Evolutionary conservation across 495 filamentous ascomycete genomes (phyloP).

Genomic region (Penicillium argentinense): DNA sequence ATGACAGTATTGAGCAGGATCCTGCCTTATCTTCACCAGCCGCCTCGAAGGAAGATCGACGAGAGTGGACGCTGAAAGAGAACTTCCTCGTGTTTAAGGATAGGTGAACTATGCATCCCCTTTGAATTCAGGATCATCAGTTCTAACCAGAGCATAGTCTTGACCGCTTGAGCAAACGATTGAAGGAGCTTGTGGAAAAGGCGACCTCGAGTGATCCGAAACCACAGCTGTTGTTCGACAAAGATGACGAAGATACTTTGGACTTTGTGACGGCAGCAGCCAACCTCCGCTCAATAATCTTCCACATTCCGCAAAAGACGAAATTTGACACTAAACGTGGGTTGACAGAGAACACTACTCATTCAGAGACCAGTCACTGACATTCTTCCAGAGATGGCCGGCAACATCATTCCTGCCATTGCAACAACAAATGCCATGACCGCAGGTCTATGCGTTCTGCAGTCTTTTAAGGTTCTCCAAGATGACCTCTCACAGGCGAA

Average conservation of each 20-base stretch:
- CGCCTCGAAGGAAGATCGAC: conserved; percentile 67
- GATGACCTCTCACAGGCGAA: conserved; percentile 65
- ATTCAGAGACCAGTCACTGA: too few species aligned
- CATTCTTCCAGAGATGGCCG: conserved; percentile 74
- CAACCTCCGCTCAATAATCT: conserved; percentile 81
- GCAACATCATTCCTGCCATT: conserved; percentile 98
- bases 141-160: conserved; percentile 50
- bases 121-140: not conserved
- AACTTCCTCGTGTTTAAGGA: conserved; percentile 85
- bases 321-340: conserved; percentile 93
- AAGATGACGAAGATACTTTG: conserved; percentile 92
- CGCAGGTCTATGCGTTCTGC: conserved; percentile 86
- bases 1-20: conserved; percentile 50
- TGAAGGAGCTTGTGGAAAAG: conserved; percentile 57
- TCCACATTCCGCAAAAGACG: conserved; percentile 82
- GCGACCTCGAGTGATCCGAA: conserved; percentile 45
- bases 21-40: conserved; percentile 49
- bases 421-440: conserved; percentile 98
- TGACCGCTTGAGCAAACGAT: conserved; percentile 69
- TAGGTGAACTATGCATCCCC: conserved; percentile 43
- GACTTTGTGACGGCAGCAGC: conserved; percentile 92
- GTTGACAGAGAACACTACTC: too few species aligned
- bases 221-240: conserved; percentile 84
- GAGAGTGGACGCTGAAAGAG: conserved; percentile 76
- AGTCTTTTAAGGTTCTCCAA: conserved; percentile 87